phyloP scores from a whole-genome alignment of 805 yeast genomes.

The Candida tammaniensis region DNA sequence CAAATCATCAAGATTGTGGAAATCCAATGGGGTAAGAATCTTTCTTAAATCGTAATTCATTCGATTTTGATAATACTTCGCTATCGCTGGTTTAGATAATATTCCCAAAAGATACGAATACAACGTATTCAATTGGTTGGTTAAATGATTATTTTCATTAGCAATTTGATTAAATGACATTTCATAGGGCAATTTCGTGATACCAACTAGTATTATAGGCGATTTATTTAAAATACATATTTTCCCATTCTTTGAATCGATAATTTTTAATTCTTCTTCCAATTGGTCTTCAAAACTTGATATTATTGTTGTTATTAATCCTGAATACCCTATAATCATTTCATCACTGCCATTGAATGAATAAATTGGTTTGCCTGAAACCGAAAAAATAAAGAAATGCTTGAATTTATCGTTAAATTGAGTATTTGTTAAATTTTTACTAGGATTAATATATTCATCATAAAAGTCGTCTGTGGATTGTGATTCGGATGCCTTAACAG shows the following conservation, averaged over 20 bases:
- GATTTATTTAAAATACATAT: slow-evolving; percentile 60
- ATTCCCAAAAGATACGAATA: slow-evolving; percentile 81
- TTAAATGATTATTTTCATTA: slow-evolving; percentile 17
- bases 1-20: slow-evolving; percentile 64
- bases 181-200: slow-evolving; percentile 53
- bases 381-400: slow-evolving; percentile 74
- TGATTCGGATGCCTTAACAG: slow-evolving; percentile 3
- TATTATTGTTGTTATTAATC: slow-evolving; percentile 75
- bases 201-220: slow-evolving; percentile 74
- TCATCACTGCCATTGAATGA: slow-evolving; percentile 73
- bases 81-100: slow-evolving; percentile 74
- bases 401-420: slow-evolving; percentile 42
- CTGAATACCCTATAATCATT: slow-evolving; percentile 66
- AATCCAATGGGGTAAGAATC: slow-evolving; percentile 71
- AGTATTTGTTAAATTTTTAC: slow-evolving; percentile 12
- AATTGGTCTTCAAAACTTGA: slow-evolving; percentile 57
- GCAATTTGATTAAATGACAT: slow-evolving; percentile 12
- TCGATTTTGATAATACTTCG: slow-evolving; percentile 62
- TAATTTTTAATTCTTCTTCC: slow-evolving; percentile 42
- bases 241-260: slow-evolving; percentile 45
- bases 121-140: slow-evolving; percentile 62
- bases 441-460: slow-evolving; percentile 15
- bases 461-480: slow-evolving; percentile 12
- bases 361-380: slow-evolving; percentile 88
- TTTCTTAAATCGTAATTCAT: slow-evolving; percentile 81